phyloP scores from a whole-genome alignment of 2,329 filamentous ascomycete genomes.

The Pseudogymnoascus sp. region DNA sequence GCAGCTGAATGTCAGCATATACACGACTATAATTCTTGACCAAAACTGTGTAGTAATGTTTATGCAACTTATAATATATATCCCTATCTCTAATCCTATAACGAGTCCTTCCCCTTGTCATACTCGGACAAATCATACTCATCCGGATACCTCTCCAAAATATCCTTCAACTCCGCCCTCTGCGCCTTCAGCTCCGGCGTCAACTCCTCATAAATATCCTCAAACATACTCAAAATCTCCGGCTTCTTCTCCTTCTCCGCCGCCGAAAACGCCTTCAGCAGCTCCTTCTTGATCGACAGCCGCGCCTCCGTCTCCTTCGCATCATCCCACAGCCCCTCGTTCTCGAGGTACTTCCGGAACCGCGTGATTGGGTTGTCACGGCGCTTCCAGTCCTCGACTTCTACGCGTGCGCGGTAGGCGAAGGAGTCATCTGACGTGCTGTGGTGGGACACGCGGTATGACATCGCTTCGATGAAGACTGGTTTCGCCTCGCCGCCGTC shows the following conservation, averaged over 20 bases:
- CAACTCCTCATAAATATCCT: conserved; percentile 80
- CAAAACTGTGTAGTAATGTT: neutral
- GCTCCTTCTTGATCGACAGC: conserved; percentile 57
- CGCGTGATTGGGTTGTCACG: conserved; percentile 82
- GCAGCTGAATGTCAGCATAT: neutral
- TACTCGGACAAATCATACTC: conserved; percentile 80
- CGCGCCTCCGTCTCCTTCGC: conserved; percentile 66
- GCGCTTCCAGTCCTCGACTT: conserved; percentile 91
- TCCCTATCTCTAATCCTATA: conserved; percentile 5
- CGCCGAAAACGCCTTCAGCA: conserved; percentile 74
- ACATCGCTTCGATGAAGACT: conserved; percentile 93
- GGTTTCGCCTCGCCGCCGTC: conserved; percentile 35
- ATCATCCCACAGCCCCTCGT: conserved; percentile 75
- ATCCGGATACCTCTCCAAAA: conserved; percentile 76
- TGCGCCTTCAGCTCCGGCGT: conserved; percentile 72
- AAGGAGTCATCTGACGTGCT: conserved; percentile 96
- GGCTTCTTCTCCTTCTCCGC: conserved; percentile 79
- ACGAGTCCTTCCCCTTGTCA: conserved; percentile 53
- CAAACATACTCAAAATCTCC: conserved; percentile 63
- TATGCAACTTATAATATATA: neutral
- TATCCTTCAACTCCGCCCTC: conserved; percentile 64
- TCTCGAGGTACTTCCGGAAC: conserved; percentile 84
- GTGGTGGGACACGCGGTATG: conserved; percentile 95
- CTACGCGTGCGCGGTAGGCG: conserved; percentile 84
- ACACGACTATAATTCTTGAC: neutral